Evolutionary conservation across 495 filamentous ascomycete genomes (phyloP), one percentile per base, ranked within the genome.

Genomic region (Xylaria curta): DNA sequence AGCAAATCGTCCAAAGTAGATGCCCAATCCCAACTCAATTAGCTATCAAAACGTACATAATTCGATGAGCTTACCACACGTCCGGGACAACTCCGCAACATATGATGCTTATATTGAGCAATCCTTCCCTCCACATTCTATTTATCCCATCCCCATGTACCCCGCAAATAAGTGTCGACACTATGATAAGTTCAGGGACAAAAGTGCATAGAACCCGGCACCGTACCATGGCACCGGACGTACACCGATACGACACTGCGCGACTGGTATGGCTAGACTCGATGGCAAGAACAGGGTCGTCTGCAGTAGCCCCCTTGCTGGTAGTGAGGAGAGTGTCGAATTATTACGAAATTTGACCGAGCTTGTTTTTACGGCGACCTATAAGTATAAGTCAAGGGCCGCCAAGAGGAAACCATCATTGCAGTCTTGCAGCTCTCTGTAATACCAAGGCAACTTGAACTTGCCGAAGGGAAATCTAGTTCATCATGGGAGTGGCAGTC

Each of bases 401-500:
- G 47, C 19, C 49, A 40, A 56, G 65, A 56, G 46, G 9, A 56
- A 67, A 2, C n/a, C n/a, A 31, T 4, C 31, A 13, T 56, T 26
- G 12, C 4, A 21, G 2, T 44, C 26, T 31, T 0, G 38, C 9
- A 10, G 28, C 4, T 7, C 36, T 15, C 12, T 10, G 12, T 15
- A 13, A 33, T 44, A 68, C 17, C 19, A 26, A 51, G 4, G 12
- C 49, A 38, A 40, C 65, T 44, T 10, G n/a, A 53, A 38, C 19
- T 3, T 19, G 53, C 47, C 21, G 8, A 38, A 19, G n/a, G 31
- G 4, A 61, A 61, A 13, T 65, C 33, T n/a, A 47, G 13, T 28
- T 70, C 73, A 75, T 51, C 31, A 81, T 81, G 82, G 80, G 76
- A 74, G 82, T 71, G 6, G 82, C 69, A 66, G 77, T 78, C 63